Percentiles rank a stretch among this genome's conserved stretches.
These are phyloP conservation scores for Trichocladium uniseriatum DNA, from an alignment of 495 filamentous ascomycete species.

Conservation along the genomic window DNA sequence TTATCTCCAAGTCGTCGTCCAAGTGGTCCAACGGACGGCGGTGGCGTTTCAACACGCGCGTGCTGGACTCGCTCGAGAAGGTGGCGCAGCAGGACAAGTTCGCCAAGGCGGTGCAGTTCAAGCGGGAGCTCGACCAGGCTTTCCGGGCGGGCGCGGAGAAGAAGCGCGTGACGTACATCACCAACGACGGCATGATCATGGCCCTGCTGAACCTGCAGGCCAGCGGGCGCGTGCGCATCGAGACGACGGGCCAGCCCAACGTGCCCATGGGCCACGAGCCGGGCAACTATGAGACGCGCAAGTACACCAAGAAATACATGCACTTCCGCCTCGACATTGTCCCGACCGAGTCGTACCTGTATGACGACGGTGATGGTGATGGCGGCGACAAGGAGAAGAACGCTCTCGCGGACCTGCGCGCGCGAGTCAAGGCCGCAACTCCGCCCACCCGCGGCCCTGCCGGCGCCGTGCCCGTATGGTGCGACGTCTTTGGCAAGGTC, in stretches of 20 bases:
- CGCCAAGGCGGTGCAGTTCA: slow-evolving; percentile 48
- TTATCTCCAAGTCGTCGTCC: slow-evolving; percentile 49
- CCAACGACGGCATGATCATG: slow-evolving; percentile 59
- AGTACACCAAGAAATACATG: slow-evolving; percentile 55
- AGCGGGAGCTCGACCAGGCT: slow-evolving; percentile 46
- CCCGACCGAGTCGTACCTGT: slow-evolving; percentile 51
- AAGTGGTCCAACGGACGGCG: slow-evolving; percentile 45
- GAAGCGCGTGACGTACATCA: slow-evolving; percentile 34
- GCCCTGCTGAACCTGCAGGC: slow-evolving; percentile 61
- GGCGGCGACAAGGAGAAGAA: slow-evolving; percentile 40
- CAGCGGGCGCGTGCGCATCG: slow-evolving; percentile 45
- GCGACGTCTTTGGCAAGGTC: slow-evolving; percentile 60
- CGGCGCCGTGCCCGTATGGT: slow-evolving; percentile 63
- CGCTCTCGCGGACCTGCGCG: slow-evolving; percentile 32
- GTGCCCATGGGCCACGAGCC: slow-evolving; percentile 68
- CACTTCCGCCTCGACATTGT: slow-evolving; percentile 53
- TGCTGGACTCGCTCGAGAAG: slow-evolving; percentile 42
- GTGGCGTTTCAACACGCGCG: slow-evolving; percentile 51
- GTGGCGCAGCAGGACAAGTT: slow-evolving; percentile 38
- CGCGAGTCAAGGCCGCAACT: slow-evolving; percentile 25
- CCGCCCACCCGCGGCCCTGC: slow-evolving; percentile 22
- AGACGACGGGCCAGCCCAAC: slow-evolving; percentile 48
- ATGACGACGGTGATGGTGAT: slow-evolving; percentile 45
- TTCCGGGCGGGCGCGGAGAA: slow-evolving; percentile 34
- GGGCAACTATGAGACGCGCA: slow-evolving; percentile 57